Percentiles rank a stretch among this genome's conserved stretches.
Evolutionary conservation across 2,329 filamentous ascomycete genomes (phyloP).

Genomic region (Trichoderma sp.): DNA sequence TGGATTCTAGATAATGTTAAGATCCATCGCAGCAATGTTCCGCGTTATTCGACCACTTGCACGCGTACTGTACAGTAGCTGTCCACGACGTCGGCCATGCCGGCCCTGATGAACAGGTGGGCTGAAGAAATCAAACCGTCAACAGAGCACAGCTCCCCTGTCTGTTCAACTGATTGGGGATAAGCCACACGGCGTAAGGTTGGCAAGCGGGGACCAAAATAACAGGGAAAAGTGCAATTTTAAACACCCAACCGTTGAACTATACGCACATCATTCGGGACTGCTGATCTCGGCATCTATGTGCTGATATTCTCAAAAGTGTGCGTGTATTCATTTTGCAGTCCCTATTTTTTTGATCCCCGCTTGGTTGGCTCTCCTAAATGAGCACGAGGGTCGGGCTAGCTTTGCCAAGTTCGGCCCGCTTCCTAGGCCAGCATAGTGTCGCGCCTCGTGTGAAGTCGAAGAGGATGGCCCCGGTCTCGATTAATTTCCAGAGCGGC

Average conservation of each 20-base stretch:
- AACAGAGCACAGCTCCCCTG: constrained; percentile 3
- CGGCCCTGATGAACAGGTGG: constrained; percentile 26
- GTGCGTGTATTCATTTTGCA: no score
- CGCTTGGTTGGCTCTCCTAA: constrained; percentile 21
- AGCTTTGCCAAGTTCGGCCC: constrained; percentile 26
- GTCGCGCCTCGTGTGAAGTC: constrained; percentile 22
- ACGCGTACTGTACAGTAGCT: neutral
- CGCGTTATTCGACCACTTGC: neutral
- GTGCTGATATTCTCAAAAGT: no score
- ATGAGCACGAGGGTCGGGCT: constrained; percentile 20
- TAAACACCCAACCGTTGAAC: no score
- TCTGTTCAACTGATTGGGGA: constrained; percentile 16
- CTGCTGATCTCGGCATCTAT: no score
- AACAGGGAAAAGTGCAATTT: no score
- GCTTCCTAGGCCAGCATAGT: constrained; percentile 28
- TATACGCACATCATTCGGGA: no score
- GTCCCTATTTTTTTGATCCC: no score
- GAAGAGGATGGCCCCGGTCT: constrained; percentile 18
- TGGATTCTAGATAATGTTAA: neutral
- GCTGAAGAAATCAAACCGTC: neutral
- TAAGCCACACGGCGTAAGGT: constrained; percentile 12
- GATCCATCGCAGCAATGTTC: constrained; percentile 1
- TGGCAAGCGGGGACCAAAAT: no score
- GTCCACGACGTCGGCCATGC: constrained; percentile 21
- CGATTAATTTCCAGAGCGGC: constrained; percentile 26